These are phyloP conservation scores for Fusarium proliferatum DNA, from an alignment of 2,329 filamentous ascomycete species.

Conservation along the genomic window DNA sequence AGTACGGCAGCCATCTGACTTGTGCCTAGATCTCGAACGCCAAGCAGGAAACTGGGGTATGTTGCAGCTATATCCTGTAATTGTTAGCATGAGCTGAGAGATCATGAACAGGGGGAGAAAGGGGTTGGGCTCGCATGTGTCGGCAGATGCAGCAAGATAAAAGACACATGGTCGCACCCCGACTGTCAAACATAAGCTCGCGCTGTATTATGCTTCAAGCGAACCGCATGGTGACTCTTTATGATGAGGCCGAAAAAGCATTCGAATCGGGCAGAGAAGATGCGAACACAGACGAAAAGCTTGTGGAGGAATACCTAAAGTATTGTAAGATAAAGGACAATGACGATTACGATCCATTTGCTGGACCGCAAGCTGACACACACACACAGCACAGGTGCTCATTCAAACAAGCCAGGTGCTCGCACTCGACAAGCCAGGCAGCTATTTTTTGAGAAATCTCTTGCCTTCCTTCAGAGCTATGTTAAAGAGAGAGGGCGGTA, in stretches of 20 bases:
- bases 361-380: background rate
- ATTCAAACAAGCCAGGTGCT: background rate
- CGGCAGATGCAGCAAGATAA: background rate
- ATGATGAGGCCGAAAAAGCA: background rate
- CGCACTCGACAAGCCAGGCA: slow-evolving; percentile 5
- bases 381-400: background rate
- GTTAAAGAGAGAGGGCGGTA: background rate
- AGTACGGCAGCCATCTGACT: background rate
- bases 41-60: background rate
- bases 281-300: background rate
- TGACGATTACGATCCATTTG: background rate
- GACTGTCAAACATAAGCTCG: background rate
- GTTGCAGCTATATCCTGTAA: background rate
- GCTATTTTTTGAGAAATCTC: background rate
- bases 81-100: background rate
- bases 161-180: background rate
- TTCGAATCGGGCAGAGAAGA: background rate
- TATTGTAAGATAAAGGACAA: background rate
- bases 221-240: background rate
- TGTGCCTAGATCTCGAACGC: background rate
- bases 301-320: background rate
- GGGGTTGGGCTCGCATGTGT: background rate
- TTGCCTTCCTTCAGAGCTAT: background rate
- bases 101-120: background rate
- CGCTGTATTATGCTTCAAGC: background rate